Evolutionary conservation across 2,329 filamentous ascomycete species (phyloP).

Genomic region (Rhynchosporium secalis): DNA sequence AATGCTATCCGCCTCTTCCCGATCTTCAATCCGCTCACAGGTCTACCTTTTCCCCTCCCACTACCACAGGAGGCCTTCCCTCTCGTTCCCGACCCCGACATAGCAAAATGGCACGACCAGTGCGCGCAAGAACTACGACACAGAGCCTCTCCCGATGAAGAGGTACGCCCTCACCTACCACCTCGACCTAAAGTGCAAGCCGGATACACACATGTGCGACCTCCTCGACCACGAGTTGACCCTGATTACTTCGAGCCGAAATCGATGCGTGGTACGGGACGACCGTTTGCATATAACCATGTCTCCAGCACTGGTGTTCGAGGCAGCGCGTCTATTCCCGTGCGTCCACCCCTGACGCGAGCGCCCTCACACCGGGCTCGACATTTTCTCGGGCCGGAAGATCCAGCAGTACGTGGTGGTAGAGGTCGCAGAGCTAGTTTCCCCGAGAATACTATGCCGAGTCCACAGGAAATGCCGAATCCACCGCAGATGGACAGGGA

Average conservation of each 20-base stretch:
- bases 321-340: slow-evolving; percentile 22
- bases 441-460: slow-evolving; percentile 33
- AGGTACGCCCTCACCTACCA: slow-evolving; percentile 32
- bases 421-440: slow-evolving; percentile 33
- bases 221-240: slow-evolving; percentile 21
- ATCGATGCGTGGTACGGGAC: slow-evolving; percentile 10
- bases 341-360: slow-evolving; percentile 35
- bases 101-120: slow-evolving; percentile 80
- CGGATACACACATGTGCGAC: slow-evolving; percentile 35
- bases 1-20: slow-evolving; percentile 76
- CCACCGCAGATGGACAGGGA: background rate
- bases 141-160: slow-evolving; percentile 47
- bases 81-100: slow-evolving; percentile 69
- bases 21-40: slow-evolving; percentile 72
- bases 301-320: slow-evolving; percentile 17
- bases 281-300: slow-evolving; percentile 24
- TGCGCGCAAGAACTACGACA: slow-evolving; percentile 70
- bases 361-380: slow-evolving; percentile 41
- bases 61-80: slow-evolving; percentile 68
- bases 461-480: slow-evolving; percentile 30
- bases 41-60: slow-evolving; percentile 63
- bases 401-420: slow-evolving; percentile 34
- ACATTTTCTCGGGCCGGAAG: slow-evolving; percentile 45
- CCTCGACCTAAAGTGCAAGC: slow-evolving; percentile 36
- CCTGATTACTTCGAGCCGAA: slow-evolving; percentile 30